phyloP scores from a whole-genome alignment of 495 filamentous ascomycete species.

The Venustampulla echinocandica region DNA sequence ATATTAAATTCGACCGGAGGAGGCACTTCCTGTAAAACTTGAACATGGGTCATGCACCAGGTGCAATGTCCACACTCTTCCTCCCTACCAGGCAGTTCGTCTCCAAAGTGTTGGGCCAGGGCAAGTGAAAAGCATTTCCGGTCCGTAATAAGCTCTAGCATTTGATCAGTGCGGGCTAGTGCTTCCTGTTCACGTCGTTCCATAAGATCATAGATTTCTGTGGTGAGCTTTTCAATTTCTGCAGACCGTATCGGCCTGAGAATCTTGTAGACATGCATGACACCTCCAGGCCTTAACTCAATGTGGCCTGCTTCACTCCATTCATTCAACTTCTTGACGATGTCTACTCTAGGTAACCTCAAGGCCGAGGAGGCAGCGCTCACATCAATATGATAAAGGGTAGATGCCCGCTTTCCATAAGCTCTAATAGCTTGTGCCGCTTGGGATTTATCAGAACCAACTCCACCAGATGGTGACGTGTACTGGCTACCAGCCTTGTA shows the following conservation, averaged over 20 bases:
- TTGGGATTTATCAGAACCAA: conserved; percentile 27
- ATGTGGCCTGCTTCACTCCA: conserved; percentile 36
- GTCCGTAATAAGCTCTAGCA: conserved; percentile 42
- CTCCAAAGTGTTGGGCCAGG: conserved; percentile 48
- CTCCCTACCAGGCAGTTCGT: conserved; percentile 31
- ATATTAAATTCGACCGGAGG: conserved; percentile 27
- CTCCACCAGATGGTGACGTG: conserved; percentile 1
- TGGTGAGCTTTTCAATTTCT: conserved; percentile 31
- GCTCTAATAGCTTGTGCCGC: conserved; percentile 31
- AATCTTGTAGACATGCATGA: conserved; percentile 42
- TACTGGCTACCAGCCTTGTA: conserved; percentile 32
- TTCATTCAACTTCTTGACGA: conserved; percentile 41
- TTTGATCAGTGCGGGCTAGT: conserved; percentile 35
- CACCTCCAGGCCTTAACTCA: conserved; percentile 36
- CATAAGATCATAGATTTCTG: conserved; percentile 39
- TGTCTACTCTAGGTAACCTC: conserved; percentile 29
- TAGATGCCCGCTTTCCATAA: conserved; percentile 23
- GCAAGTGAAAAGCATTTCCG: conserved; percentile 36
- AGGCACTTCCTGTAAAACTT: conserved; percentile 25
- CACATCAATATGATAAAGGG: conserved; percentile 36
- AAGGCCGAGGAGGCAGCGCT: conserved; percentile 20
- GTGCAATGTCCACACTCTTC: conserved; percentile 44
- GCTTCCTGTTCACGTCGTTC: conserved; percentile 39
- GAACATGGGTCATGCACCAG: conserved; percentile 36
- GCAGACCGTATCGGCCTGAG: conserved; percentile 31